Evolutionary conservation across 1,284 basidiomycete species (phyloP), one percentile per base, ranked within the genome.

Genomic region (Fistulinella cinereoalba): DNA sequence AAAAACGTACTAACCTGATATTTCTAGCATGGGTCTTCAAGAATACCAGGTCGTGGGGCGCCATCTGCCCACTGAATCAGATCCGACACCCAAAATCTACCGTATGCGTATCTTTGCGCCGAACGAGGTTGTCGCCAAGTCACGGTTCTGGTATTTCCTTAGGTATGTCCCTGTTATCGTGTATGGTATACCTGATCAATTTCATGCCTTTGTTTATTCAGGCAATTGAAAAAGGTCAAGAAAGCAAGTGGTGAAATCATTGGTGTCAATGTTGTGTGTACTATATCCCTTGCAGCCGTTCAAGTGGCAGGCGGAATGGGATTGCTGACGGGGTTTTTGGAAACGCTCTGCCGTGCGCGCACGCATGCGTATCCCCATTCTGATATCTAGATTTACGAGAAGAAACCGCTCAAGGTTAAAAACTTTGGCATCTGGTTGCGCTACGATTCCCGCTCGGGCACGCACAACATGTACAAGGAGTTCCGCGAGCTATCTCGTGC

Each of bases 401-500:
- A 92, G 82, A 92, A 89, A 75, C 96, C 97, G 31, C 72, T 95
- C 71, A 95, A 96, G 79, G 90, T 97, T 71, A 99, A 99, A 85
- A 98, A 97, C 88, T 98, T 99, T 69, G 97, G 94, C 64, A 92
- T 99, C 77, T 99, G 96, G 96, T 76, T 99, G 70, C 92, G 97
- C 62, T 99, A 99, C 77, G 96, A 97, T 76, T 97, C 94, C 49
- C 92, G 93, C 64, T 96, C 92, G 41, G 94, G 94, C 55, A 97
- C 95, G 48, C 94, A 97, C 85, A 97, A 97, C 83, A 88, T 89
- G 88, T 90, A 90, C 81, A 89, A 88, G 82, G 96, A 99, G 80
- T 98, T 92, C 90, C 92, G 95, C 67, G 96, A 97, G 61, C 85
- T 99, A 59, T 83, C 81, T 61, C 88, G 97, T 59, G 88, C 92